phyloP scores from a whole-genome alignment of 352 stramenopile species.

The Globisporangium parvum region DNA sequence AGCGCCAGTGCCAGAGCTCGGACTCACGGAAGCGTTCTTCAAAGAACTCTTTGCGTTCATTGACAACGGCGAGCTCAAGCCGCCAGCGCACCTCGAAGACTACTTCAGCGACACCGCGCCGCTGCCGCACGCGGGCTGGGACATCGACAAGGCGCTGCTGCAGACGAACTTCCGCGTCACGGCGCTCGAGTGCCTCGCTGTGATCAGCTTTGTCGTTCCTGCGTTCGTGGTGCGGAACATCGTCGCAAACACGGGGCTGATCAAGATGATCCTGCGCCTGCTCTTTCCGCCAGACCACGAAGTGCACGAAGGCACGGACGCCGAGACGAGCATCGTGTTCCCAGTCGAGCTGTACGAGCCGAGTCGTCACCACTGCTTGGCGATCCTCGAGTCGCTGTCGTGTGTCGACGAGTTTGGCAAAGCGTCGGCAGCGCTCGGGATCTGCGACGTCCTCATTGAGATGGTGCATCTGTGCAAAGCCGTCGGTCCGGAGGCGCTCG shows the following conservation, averaged over 20 bases:
- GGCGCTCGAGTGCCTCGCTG: conserved; percentile 57
- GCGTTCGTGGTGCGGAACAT: conserved; percentile 54
- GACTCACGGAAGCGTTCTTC: conserved; percentile 66
- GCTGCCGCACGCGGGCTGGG: conserved; percentile 54
- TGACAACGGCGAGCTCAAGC: conserved; percentile 48
- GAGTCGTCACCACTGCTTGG: conserved; percentile 52
- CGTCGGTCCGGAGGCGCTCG: conserved; percentile 43
- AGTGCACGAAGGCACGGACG: conserved; percentile 57
- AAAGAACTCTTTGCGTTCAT: conserved; percentile 73
- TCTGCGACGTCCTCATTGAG: conserved; percentile 79
- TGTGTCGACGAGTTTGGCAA: conserved; percentile 49
- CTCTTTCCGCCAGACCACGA: conserved; percentile 75
- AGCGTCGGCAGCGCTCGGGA: conserved; percentile 42
- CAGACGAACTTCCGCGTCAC: conserved; percentile 50
- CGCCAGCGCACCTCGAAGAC: conserved; percentile 22
- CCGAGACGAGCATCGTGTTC: conserved; percentile 42
- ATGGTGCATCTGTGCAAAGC: conserved; percentile 54
- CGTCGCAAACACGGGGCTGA: conserved; percentile 37
- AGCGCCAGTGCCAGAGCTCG: conserved; percentile 34
- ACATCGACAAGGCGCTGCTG: conserved; percentile 36
- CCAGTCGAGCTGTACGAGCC: conserved; percentile 56
- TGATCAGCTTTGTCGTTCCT: conserved; percentile 49
- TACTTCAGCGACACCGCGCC: conserved; percentile 26
- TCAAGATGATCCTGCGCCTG: conserved; percentile 72
- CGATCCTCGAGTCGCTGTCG: conserved; percentile 48